Percentiles rank a stretch among this genome's conserved stretches.
phyloP scores from a whole-genome alignment of 2,329 filamentous ascomycete genomes.

The Aspergillus bombycis region DNA sequence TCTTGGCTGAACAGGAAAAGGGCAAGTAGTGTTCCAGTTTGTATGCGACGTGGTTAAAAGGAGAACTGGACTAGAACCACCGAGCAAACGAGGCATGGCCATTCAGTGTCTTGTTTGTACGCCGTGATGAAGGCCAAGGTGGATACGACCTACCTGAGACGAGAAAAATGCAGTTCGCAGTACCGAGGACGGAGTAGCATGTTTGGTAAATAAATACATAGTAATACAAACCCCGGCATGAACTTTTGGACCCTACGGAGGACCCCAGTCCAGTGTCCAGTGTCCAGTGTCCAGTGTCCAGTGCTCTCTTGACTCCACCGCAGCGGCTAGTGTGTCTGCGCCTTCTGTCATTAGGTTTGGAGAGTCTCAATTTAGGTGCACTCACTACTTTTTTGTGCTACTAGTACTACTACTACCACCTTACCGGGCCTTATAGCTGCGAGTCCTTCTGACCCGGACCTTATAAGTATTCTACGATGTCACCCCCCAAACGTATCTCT shows the following conservation, averaged over 20 bases:
- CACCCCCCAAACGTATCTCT: not conserved
- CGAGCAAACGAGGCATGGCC: not conserved
- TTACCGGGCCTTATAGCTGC: not conserved
- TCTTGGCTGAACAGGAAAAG: not conserved
- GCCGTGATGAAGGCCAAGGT: not conserved
- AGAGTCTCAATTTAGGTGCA: not conserved
- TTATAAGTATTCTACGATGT: not conserved
- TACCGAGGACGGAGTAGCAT: not conserved
- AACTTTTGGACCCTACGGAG: not conserved
- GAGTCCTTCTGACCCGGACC: not conserved
- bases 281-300: too few species aligned
- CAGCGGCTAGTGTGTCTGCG: not conserved
- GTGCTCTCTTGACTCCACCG: not conserved
- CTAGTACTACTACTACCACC: too few species aligned
- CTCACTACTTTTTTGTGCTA: not conserved
- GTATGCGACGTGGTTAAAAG: not conserved
- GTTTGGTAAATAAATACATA: not conserved
- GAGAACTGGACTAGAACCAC: not conserved
- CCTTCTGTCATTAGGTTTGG: not conserved
- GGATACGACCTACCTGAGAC: too few species aligned
- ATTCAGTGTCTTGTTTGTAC: not conserved
- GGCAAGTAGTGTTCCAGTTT: not conserved
- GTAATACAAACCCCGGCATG: too few species aligned
- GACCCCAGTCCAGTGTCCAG: too few species aligned
- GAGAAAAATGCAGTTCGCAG: not conserved